Conservation (phyloP, 2,329 filamentous ascomycete genomes). For the Neopestalotiopsis clavispora region DNA sequence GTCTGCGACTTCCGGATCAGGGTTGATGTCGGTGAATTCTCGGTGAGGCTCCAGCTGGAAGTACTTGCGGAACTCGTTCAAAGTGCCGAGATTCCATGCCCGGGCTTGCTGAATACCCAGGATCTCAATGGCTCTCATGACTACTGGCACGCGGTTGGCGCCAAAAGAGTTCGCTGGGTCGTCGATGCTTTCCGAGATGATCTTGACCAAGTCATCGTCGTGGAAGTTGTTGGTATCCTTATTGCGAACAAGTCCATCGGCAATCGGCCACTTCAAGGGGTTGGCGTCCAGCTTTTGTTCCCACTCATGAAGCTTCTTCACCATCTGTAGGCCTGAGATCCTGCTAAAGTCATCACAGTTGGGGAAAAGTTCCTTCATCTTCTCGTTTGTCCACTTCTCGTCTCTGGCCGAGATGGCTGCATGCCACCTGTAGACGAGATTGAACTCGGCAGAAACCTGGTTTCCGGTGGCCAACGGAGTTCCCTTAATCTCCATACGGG, state of each 20-base stretch:
- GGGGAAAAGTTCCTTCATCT: constrained; percentile 35
- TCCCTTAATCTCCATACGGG: constrained; percentile 38
- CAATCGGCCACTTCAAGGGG: constrained; percentile 4
- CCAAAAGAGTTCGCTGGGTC: constrained; percentile 66
- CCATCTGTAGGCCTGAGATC: constrained; percentile 51
- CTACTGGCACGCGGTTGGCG: constrained; percentile 60
- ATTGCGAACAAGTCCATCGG: background rate
- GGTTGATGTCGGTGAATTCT: constrained; percentile 56
- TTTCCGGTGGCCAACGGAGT: constrained; percentile 43
- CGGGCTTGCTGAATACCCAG: constrained; percentile 52
- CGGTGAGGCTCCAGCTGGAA: constrained; percentile 55
- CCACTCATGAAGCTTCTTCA: constrained; percentile 51
- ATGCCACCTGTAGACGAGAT: constrained; percentile 58
- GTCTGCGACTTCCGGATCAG: constrained; percentile 50
- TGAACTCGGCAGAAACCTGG: constrained; percentile 57
- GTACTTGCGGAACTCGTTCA: constrained; percentile 57
- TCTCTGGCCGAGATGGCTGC: constrained; percentile 47
- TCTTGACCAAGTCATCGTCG: constrained; percentile 43
- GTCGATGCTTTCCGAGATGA: constrained; percentile 59
- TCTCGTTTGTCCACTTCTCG: constrained; percentile 48
- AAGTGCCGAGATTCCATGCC: constrained; percentile 54
- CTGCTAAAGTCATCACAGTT: constrained; percentile 45
- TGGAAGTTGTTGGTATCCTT: constrained; percentile 41
- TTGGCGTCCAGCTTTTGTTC: constrained; percentile 32
- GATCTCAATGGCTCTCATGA: constrained; percentile 50